phyloP scores from a whole-genome alignment of 1,139 yeast species.

The Candida sojae region DNA sequence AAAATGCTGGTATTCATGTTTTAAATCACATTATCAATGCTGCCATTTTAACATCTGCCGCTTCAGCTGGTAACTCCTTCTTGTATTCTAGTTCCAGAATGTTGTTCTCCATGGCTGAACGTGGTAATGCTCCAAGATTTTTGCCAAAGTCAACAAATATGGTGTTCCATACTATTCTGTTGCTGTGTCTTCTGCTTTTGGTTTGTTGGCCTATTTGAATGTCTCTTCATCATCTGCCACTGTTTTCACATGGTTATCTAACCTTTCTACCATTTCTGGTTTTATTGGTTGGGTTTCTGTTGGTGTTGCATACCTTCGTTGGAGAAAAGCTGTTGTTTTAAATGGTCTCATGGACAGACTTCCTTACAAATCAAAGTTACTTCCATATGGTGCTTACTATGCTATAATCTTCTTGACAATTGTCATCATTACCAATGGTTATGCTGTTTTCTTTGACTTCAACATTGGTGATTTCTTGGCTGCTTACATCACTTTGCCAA shows the following conservation, averaged over 20 bases:
- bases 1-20: slow-evolving; percentile 61
- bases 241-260: slow-evolving; percentile 68
- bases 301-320: slow-evolving; percentile 48
- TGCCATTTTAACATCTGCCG: slow-evolving; percentile 64
- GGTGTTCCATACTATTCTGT: slow-evolving; percentile 67
- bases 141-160: slow-evolving; percentile 56
- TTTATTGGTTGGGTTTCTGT: slow-evolving; percentile 66
- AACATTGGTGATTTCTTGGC: slow-evolving; percentile 59
- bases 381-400: slow-evolving; percentile 53
- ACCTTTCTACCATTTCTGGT: slow-evolving; percentile 72
- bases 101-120: slow-evolving; percentile 60
- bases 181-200: slow-evolving; percentile 24
- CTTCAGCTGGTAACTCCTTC: slow-evolving; percentile 68
- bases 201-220: slow-evolving; percentile 63
- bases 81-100: slow-evolving; percentile 72
- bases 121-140: slow-evolving; percentile 64
- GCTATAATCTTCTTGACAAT: slow-evolving; percentile 47
- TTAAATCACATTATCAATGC: slow-evolving; percentile 71
- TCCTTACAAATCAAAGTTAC: slow-evolving; percentile 48
- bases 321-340: slow-evolving; percentile 52
- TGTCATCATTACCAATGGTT: slow-evolving; percentile 59
- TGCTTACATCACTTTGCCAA: slow-evolving; percentile 62
- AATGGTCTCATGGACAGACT: slow-evolving; percentile 47
- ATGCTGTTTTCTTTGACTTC: slow-evolving; percentile 54
- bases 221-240: slow-evolving; percentile 53